These are phyloP conservation scores for Pseudonectria buxi DNA, from an alignment of 2,329 filamentous ascomycete species.

Conservation along the genomic window DNA sequence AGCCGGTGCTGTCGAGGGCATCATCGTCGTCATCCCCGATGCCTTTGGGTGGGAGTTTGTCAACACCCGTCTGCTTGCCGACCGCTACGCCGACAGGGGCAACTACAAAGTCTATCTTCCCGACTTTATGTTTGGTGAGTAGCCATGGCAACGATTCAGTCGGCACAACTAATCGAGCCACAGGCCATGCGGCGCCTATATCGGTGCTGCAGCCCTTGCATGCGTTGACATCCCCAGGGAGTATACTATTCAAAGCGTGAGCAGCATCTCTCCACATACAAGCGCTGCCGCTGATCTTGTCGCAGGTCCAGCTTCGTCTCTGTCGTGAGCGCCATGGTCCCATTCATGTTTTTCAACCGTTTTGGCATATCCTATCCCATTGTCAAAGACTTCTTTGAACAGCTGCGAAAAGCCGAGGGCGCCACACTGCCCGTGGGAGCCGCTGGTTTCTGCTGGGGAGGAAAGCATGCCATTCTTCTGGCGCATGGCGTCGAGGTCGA, in stretches of 20 bases:
- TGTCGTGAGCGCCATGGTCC: slow-evolving; percentile 20
- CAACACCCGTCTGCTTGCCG: slow-evolving; percentile 47
- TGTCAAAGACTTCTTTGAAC: slow-evolving; percentile 31
- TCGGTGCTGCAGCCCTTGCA: slow-evolving; percentile 25
- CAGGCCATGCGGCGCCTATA: slow-evolving; percentile 26
- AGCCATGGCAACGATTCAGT: no score
- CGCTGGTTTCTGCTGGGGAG: slow-evolving; percentile 60
- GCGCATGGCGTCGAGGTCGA: slow-evolving; percentile 28
- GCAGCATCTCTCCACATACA: slow-evolving; percentile 2
- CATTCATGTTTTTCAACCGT: slow-evolving; percentile 27
- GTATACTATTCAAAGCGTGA: slow-evolving; percentile 24
- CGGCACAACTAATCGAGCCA: neutral
- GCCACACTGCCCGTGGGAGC: slow-evolving; percentile 36
- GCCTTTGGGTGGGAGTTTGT: slow-evolving; percentile 49
- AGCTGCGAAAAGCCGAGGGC: slow-evolving; percentile 28
- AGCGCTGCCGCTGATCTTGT: neutral
- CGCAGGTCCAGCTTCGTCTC: slow-evolving; percentile 20
- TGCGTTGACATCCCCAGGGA: slow-evolving; percentile 14
- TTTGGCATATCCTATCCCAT: slow-evolving; percentile 25
- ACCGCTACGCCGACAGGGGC: slow-evolving; percentile 45
- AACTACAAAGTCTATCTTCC: slow-evolving; percentile 46
- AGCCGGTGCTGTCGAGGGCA: slow-evolving; percentile 31
- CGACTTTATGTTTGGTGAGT: slow-evolving; percentile 43
- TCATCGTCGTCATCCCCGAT: slow-evolving; percentile 49
- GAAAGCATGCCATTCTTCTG: slow-evolving; percentile 46